A percentile compares a stretch with the other conserved stretches of the same genome.
phyloP scores from a whole-genome alignment of 768 basidiomycete genomes.

The Boletus sp. region DNA sequence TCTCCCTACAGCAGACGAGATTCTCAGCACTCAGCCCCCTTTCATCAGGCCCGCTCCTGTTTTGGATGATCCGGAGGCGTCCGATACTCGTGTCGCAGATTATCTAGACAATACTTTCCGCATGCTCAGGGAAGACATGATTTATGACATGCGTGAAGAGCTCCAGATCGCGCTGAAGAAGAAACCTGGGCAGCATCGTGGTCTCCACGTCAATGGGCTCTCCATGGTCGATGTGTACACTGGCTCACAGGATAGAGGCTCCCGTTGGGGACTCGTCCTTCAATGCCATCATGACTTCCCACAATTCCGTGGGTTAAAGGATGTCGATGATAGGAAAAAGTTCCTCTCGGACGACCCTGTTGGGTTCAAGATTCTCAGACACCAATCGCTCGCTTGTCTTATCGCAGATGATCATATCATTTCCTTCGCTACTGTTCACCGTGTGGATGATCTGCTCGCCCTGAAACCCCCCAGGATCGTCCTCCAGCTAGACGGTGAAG shows the following conservation, averaged over 20 bases:
- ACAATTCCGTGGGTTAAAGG: conserved; percentile 30
- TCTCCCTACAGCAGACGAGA: conserved; percentile 62
- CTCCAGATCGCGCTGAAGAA: conserved; percentile 41
- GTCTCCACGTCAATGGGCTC: conserved; percentile 38
- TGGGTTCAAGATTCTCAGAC: conserved; percentile 41
- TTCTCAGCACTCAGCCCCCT: conserved; percentile 42
- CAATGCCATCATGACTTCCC: conserved; percentile 36
- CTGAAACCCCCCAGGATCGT: conserved; percentile 47
- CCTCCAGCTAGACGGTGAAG: conserved; percentile 51
- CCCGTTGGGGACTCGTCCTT: conserved; percentile 44
- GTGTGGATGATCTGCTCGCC: conserved; percentile 53
- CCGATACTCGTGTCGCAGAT: conserved; percentile 37
- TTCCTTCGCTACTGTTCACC: conserved; percentile 51
- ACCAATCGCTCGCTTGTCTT: conserved; percentile 56
- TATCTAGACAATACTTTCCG: conserved; percentile 68
- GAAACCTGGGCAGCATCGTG: conserved; percentile 42
- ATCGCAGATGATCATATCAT: conserved; percentile 46
- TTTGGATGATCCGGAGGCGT: conserved; percentile 43
- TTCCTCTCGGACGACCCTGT: conserved; percentile 36
- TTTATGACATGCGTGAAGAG: conserved; percentile 58
- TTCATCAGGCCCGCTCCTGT: conserved; percentile 49
- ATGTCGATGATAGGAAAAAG: conserved; percentile 35
- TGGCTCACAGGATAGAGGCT: conserved; percentile 25
- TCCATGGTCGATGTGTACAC: conserved; percentile 38
- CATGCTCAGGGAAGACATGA: conserved; percentile 62